These are phyloP conservation scores for Musa schizocarpa DNA, from an alignment of 176 grass and related monocot genomes.

Conservation along the genomic window DNA sequence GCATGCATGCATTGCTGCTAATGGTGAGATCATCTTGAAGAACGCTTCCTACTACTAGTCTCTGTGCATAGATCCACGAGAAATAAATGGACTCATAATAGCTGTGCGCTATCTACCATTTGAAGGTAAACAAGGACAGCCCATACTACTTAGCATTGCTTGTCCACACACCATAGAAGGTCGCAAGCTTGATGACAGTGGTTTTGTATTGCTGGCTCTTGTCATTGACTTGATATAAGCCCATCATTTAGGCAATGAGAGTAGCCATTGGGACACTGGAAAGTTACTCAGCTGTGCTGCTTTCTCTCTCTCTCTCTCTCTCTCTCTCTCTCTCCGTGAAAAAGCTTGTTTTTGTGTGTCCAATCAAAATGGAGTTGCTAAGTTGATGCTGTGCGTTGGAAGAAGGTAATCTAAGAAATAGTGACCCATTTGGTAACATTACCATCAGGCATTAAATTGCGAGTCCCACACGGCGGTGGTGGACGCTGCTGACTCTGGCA, in stretches of 20 bases:
- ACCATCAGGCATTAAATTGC: background rate
- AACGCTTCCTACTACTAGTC: background rate
- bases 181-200: background rate
- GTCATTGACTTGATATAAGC: background rate
- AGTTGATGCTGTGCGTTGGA: background rate
- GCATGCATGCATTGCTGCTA: background rate
- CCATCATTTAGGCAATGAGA: background rate
- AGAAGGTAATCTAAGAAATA: background rate
- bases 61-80: background rate
- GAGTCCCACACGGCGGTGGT: background rate
- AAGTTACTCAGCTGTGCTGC: background rate
- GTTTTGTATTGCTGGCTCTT: background rate
- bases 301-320: too few relatives aligned
- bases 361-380: background rate
- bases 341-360: background rate
- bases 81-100: conserved; percentile 8
- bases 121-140: background rate
- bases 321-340: too few relatives aligned
- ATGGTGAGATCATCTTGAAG: conserved; percentile 5
- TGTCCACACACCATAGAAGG: background rate
- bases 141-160: background rate
- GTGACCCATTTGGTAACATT: background rate
- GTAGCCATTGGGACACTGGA: background rate
- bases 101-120: background rate
- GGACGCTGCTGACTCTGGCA: background rate